phyloP scores from a whole-genome alignment of 208 protist species.

The Trypanosoma lewisi region DNA sequence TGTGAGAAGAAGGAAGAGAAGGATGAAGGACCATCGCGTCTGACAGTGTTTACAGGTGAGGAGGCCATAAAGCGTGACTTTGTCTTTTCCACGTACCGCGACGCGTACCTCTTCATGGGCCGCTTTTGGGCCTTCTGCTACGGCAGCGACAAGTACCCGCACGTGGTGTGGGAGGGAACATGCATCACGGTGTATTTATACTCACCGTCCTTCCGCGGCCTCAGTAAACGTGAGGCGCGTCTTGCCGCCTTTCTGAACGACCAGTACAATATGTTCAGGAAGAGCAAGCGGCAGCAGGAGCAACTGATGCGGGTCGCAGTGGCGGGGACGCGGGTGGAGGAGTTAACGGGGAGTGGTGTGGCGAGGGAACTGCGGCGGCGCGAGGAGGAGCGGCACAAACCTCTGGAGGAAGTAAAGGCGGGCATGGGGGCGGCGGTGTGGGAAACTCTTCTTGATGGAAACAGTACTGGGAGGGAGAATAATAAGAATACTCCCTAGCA shows the following conservation, averaged over 20 bases:
- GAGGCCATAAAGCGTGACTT: slow-evolving; percentile 77
- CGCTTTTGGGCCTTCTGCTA: slow-evolving; percentile 85
- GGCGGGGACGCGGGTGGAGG: slow-evolving; percentile 38
- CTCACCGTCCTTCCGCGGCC: slow-evolving; percentile 73
- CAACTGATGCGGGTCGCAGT: slow-evolving; percentile 31
- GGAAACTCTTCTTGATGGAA: slow-evolving; percentile 30
- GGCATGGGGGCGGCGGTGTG: slow-evolving; percentile 31
- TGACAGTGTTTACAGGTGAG: slow-evolving; percentile 38
- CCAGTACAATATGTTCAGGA: slow-evolving; percentile 82
- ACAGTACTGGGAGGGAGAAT: not conserved
- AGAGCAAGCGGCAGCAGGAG: slow-evolving; percentile 65
- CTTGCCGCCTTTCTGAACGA: slow-evolving; percentile 85
- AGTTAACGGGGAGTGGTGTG: slow-evolving; percentile 43
- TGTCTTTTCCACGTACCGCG: slow-evolving; percentile 49
- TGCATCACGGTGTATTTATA: slow-evolving; percentile 78
- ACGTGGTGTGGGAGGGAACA: slow-evolving; percentile 58
- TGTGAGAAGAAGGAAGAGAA: not conserved
- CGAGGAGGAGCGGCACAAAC: slow-evolving; percentile 39
- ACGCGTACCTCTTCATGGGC: slow-evolving; percentile 84
- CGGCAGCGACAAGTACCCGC: slow-evolving; percentile 77
- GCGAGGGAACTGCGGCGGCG: slow-evolving; percentile 27
- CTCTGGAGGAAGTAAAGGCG: slow-evolving; percentile 39
- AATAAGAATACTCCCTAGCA: not conserved
- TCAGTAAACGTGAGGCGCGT: slow-evolving; percentile 78
- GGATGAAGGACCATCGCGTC: slow-evolving; percentile 10